A percentile compares a stretch with the other conserved stretches of the same genome.
These are phyloP conservation scores for Goffeauzyma gilvescens DNA, from an alignment of 768 basidiomycete genomes.

Conservation along the genomic window DNA sequence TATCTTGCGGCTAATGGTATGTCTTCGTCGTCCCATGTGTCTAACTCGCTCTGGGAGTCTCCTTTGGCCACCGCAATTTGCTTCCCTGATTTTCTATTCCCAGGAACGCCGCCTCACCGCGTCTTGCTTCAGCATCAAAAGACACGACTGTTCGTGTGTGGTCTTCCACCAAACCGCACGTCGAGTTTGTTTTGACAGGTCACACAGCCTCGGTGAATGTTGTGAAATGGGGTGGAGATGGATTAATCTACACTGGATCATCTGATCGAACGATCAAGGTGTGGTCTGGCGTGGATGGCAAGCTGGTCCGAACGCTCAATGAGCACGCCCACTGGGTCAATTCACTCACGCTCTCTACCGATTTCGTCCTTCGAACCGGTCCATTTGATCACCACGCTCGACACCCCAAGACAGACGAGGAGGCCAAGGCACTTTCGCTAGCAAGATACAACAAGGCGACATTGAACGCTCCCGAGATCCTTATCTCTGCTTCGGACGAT, in stretches of 20 bases:
- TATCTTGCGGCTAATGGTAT: too few relatives aligned
- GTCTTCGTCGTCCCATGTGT: too few relatives aligned
- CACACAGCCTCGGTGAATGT: conserved; percentile 89
- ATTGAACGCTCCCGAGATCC: conserved; percentile 54
- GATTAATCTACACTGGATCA: conserved; percentile 79
- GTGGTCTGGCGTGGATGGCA: conserved; percentile 76
- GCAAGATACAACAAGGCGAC: conserved; percentile 47
- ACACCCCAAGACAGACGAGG: conserved; percentile 56
- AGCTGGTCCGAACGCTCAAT: conserved; percentile 61
- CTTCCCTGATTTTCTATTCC: conserved; percentile 2
- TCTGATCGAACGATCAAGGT: conserved; percentile 85
- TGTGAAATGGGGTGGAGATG: conserved; percentile 87
- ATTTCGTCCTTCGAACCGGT: conserved; percentile 83
- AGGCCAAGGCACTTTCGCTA: conserved; percentile 60
- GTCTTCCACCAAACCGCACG: conserved; percentile 50
- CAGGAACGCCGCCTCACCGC: conserved; percentile 59
- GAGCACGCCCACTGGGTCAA: conserved; percentile 99
- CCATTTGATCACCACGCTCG: conserved; percentile 80
- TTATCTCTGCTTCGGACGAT: conserved; percentile 93
- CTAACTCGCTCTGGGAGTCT: too few relatives aligned
- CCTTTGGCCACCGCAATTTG: neutral
- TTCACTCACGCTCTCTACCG: conserved; percentile 82
- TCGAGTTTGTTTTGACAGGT: conserved; percentile 73
- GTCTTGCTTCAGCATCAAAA: conserved; percentile 86
- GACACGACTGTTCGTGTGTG: conserved; percentile 92